Base-by-base conservation (phyloP, 2,329 filamentous ascomycete genomes). In the Ceratocystis papillata region DNA sequence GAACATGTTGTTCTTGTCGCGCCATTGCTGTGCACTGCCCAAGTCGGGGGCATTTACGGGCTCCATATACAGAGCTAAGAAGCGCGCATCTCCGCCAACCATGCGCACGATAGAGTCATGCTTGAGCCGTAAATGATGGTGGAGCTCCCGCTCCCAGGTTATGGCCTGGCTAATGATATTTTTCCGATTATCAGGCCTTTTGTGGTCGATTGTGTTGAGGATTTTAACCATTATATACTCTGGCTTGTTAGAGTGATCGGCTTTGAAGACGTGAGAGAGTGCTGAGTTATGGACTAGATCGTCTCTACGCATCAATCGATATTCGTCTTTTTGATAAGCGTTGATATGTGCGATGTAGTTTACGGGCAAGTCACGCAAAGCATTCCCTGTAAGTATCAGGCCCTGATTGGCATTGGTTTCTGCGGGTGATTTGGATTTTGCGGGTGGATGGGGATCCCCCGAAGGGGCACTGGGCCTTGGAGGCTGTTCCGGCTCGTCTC, bases 11-110 rank as follows among this genome's bases (percentile, higher is more conserved):
- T 75, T 78, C 22, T 72, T 73, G 65, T 74, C 77, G 28, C 81
- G 79, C 82, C 82, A 84, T 7, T 77, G 74, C 48, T 77, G 75
- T 62, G 76, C 73, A 37, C 77, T 76, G 0, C 80, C 78, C 46
- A 85, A 75, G 69, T 85, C 82, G 57, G 77, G 78, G 12, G 80
- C 82, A 64, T 83, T 80, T 3, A 85, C 77, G 67, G 84, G 80
- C 71, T 85, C 82, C 82, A 85, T 84, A 70, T 84, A 85, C 8
- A 85, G 72, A 2, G 81, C 83, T 46, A 85, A 73, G 70, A 81
- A 83, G 44, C 83, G 80, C 5, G 83, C 83, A 69, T 85, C 83
- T 46, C 82, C 82, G 7, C 81, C 82, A 67, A 84, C 82, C 64
- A 83, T 76, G 25, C 78, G 78, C 66, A 84, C 82, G 68, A 85